These are phyloP conservation scores for Wickerhamiella galacta DNA, from an alignment of 805 yeast species.

Conservation along the genomic window DNA sequence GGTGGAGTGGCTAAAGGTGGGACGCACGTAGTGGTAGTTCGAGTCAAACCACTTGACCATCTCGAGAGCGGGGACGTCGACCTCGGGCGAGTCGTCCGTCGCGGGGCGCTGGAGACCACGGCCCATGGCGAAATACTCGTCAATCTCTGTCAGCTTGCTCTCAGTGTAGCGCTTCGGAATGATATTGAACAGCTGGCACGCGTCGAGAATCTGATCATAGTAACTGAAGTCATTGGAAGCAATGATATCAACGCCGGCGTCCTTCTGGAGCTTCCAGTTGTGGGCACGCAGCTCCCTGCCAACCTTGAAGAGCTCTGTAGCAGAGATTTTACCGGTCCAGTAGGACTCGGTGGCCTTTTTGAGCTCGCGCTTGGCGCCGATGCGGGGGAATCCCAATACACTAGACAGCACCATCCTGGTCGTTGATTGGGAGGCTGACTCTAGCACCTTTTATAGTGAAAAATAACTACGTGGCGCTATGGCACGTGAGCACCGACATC, in stretches of 20 bases:
- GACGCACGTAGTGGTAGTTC: constrained; percentile 99
- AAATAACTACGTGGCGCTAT: too few species aligned
- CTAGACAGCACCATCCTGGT: constrained; percentile 98
- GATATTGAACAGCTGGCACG: constrained; percentile 82
- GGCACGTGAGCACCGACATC: too few species aligned
- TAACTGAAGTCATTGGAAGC: constrained; percentile 96
- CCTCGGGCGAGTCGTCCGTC: constrained; percentile 70
- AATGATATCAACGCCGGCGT: constrained; percentile 91
- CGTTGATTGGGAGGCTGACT: too few species aligned
- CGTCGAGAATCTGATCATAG: constrained; percentile 94
- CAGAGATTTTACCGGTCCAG: constrained; percentile 89
- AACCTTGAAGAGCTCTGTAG: constrained; percentile 73
- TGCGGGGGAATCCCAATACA: constrained; percentile 99
- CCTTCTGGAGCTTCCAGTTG: constrained; percentile 97
- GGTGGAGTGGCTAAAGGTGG: constrained; percentile 91
- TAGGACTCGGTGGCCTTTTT: constrained; percentile 97
- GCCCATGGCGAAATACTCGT: constrained; percentile 97
- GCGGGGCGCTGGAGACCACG: constrained; percentile 98
- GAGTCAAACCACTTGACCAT: constrained; percentile 99
- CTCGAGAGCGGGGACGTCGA: constrained; percentile 94
- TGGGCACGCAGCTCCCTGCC: constrained; percentile 90
- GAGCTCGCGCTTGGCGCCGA: constrained; percentile 98
- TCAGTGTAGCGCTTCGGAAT: constrained; percentile 95
- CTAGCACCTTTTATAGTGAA: too few species aligned
- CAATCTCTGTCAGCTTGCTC: constrained; percentile 74